phyloP scores from a whole-genome alignment of 345 rosid species.

The Heritiera fomes region DNA sequence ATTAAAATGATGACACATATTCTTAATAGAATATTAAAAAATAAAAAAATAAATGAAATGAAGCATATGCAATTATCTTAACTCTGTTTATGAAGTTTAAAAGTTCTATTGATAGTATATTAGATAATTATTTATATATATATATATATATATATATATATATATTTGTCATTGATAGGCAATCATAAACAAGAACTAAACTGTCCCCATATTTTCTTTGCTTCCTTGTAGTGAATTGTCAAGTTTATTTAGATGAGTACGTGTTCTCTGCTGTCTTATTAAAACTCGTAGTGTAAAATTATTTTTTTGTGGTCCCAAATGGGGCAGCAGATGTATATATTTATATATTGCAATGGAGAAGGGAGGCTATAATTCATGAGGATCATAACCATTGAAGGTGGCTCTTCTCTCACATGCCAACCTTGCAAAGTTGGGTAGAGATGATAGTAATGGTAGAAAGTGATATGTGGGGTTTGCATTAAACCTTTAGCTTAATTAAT shows the following conservation, averaged over 20 bases:
- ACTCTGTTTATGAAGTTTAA: too few species aligned
- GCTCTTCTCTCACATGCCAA: conserved; percentile 25
- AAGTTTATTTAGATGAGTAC: not conserved
- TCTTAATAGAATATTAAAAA: too few species aligned
- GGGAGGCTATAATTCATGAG: conserved; percentile 27
- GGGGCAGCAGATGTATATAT: too few species aligned
- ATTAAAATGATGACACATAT: too few species aligned
- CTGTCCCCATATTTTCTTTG: not conserved
- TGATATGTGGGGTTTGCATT: conserved; percentile 23
- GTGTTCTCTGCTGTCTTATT: not conserved
- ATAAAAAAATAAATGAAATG: too few species aligned
- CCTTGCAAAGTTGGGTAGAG: conserved; percentile 32
- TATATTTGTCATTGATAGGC: not conserved
- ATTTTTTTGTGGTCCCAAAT: conserved; percentile 16
- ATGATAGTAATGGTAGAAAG: conserved; percentile 28
- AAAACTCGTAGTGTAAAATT: not conserved
- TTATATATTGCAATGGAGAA: not conserved
- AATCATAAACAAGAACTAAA: not conserved
- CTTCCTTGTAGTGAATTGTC: not conserved
- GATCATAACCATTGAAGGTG: conserved; percentile 37
- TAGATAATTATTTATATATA: too few species aligned
- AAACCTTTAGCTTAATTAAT: not conserved
- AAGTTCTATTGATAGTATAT: too few species aligned
- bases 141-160: too few species aligned
- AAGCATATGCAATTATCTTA: too few species aligned